phyloP scores from a whole-genome alignment of 805 yeast genomes.

The Ogataea glucozyma region DNA sequence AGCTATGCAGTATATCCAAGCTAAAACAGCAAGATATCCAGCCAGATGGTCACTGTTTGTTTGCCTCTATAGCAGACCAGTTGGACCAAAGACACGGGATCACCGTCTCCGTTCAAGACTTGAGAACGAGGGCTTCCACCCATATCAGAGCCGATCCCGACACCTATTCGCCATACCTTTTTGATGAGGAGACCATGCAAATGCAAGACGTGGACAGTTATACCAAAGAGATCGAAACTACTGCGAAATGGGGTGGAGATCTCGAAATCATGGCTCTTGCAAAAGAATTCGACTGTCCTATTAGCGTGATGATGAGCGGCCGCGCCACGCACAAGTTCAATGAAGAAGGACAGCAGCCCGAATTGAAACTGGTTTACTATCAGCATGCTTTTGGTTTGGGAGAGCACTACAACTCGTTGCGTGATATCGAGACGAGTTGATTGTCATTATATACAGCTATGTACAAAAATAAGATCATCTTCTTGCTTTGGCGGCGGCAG shows the following conservation, averaged over 20 bases:
- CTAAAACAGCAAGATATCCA: constrained; percentile 66
- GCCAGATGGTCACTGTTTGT: constrained; percentile 95
- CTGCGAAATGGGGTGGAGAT: constrained; percentile 97
- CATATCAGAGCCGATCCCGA: constrained; percentile 66
- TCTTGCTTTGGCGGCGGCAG: constrained; percentile 56
- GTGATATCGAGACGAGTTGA: constrained; percentile 23
- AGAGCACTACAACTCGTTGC: constrained; percentile 87
- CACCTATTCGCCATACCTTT: constrained; percentile 76
- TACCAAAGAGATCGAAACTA: constrained; percentile 63
- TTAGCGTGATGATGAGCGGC: constrained; percentile 79
- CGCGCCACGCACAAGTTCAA: constrained; percentile 65
- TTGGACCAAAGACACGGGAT: constrained; percentile 51
- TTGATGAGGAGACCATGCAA: constrained; percentile 73
- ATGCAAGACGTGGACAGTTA: constrained; percentile 68
- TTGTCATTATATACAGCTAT: constrained; percentile 1
- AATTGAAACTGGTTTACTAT: constrained; percentile 74
- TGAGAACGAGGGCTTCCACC: constrained; percentile 65
- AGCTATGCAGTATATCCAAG: constrained; percentile 48
- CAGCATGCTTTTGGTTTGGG: constrained; percentile 87
- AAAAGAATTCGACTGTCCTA: constrained; percentile 66
- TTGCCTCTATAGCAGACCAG: constrained; percentile 84
- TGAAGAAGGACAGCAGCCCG: constrained; percentile 54
- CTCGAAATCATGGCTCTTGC: constrained; percentile 84
- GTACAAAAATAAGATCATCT: not conserved
- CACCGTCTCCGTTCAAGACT: constrained; percentile 44